A percentile compares a stretch with the other conserved stretches of the same genome.
Conservation (phyloP, 306 rosid species). For the Urtica urens region DNA sequence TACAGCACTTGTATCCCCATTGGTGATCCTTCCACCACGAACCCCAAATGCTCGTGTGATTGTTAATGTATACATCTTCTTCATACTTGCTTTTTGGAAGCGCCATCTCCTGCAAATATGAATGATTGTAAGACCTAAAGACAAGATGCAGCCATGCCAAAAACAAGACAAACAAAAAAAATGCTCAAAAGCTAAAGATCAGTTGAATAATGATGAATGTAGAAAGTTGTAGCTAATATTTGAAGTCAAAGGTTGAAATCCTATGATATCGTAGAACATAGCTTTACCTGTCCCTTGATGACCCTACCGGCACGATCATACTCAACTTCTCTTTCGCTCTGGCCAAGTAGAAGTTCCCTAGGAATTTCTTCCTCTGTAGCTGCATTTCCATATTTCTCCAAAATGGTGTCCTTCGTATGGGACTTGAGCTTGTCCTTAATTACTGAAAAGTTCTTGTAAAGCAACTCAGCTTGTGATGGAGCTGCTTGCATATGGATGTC, state of each 20-base stretch:
- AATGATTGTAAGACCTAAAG: not conserved
- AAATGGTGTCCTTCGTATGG: constrained; percentile 24
- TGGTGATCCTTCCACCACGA: constrained; percentile 9
- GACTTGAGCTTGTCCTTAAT: constrained; percentile 42
- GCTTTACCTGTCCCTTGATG: constrained; percentile 4
- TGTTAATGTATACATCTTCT: constrained; percentile 4
- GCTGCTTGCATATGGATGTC: constrained; percentile 66
- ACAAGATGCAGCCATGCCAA: not conserved
- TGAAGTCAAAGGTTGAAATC: not conserved
- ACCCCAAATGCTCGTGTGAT: constrained; percentile 7
- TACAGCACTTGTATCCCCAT: constrained; percentile 11
- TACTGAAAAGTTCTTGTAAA: constrained; percentile 37
- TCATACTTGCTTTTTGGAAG: constrained; percentile 9
- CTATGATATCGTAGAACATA: not conserved
- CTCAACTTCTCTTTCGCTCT: constrained; percentile 4
- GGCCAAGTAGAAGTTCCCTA: constrained; percentile 7
- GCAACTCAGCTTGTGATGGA: constrained; percentile 25
- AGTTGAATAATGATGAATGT: not conserved
- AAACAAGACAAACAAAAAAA: not conserved
- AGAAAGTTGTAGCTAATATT: not conserved
- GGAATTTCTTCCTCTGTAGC: constrained; percentile 11
- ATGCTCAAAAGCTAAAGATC: not conserved
- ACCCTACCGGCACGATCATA: constrained; percentile 13
- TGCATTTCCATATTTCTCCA: constrained; percentile 9
- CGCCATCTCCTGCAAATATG: constrained; percentile 6